A percentile compares a stretch with the other conserved stretches of the same genome.
Conservation (phyloP, 177 flowering plant genomes). For the Vitis hybrid region DNA sequence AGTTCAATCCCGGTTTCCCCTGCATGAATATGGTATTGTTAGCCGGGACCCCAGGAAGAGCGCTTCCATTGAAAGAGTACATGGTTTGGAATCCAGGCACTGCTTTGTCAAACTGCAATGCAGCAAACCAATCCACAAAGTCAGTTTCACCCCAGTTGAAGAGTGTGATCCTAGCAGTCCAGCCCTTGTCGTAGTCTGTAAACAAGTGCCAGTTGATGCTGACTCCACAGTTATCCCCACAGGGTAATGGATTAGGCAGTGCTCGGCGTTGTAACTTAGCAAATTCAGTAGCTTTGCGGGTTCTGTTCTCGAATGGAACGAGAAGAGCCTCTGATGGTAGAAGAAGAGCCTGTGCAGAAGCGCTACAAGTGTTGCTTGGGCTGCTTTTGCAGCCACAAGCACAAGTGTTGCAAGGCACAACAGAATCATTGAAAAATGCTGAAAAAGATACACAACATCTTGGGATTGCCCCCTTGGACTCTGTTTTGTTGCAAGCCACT, state of each 20-base stretch:
- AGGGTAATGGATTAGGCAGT: conserved; percentile 33
- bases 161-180: conserved; percentile 53
- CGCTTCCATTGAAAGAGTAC: conserved; percentile 59
- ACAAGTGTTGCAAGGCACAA: conserved; percentile 70
- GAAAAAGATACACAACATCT: conserved; percentile 80
- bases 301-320: conserved; percentile 51
- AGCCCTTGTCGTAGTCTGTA: conserved; percentile 35
- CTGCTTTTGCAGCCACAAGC: conserved; percentile 62
- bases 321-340: conserved; percentile 52
- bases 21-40: conserved; percentile 54
- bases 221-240: conserved; percentile 44
- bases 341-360: conserved; percentile 32
- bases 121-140: conserved; percentile 49
- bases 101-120: conserved; percentile 38
- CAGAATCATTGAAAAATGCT: conserved; percentile 64
- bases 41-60: not conserved
- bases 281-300: conserved; percentile 34
- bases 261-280: conserved; percentile 26
- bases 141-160: conserved; percentile 49
- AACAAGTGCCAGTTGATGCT: conserved; percentile 46
- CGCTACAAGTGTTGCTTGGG: conserved; percentile 17
- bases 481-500: conserved; percentile 67
- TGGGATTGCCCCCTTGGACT: conserved; percentile 39
- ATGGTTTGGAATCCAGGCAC: conserved; percentile 39
- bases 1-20: conserved; percentile 40